Evolutionary conservation across 257 asterid genomes (phyloP).

Genomic region (Solanum appendiculatum): DNA sequence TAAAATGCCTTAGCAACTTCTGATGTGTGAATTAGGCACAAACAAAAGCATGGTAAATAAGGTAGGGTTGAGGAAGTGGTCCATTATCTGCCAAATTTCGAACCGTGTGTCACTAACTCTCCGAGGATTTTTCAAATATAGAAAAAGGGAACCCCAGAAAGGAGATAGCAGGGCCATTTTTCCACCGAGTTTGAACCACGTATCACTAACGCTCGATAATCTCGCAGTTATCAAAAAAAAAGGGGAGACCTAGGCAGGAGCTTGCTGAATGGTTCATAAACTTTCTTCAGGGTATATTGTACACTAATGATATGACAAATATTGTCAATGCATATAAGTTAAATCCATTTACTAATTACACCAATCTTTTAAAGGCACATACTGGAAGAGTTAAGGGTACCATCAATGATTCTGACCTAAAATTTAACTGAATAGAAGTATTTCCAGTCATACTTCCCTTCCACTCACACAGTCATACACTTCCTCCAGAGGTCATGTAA

Average conservation of each 20-base stretch:
- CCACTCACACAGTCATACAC: not conserved
- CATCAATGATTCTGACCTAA: not conserved
- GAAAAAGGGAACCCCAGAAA: not conserved
- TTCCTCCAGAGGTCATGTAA: not conserved
- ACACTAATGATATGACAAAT: not conserved
- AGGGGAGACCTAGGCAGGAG: not conserved
- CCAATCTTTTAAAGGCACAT: not conserved
- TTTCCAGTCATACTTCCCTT: not conserved
- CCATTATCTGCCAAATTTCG: not conserved
- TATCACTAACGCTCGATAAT: not conserved
- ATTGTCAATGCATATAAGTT: not conserved
- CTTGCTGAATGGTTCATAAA: not conserved
- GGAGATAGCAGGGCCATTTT: not conserved
- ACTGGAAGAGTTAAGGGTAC: not conserved
- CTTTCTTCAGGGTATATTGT: not conserved
- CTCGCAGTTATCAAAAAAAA: not conserved
- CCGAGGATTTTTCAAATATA: not conserved
- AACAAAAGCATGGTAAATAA: not conserved
- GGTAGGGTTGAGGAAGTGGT: not conserved
- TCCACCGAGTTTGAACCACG: not conserved
- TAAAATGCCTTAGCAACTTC: too few relatives aligned
- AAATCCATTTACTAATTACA: not conserved
- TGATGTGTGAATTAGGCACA: too few relatives aligned
- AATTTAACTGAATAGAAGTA: not conserved
- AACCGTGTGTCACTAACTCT: not conserved